These are phyloP conservation scores for Ogataea trehalophila DNA, from an alignment of 805 yeast genomes.

Conservation along the genomic window DNA sequence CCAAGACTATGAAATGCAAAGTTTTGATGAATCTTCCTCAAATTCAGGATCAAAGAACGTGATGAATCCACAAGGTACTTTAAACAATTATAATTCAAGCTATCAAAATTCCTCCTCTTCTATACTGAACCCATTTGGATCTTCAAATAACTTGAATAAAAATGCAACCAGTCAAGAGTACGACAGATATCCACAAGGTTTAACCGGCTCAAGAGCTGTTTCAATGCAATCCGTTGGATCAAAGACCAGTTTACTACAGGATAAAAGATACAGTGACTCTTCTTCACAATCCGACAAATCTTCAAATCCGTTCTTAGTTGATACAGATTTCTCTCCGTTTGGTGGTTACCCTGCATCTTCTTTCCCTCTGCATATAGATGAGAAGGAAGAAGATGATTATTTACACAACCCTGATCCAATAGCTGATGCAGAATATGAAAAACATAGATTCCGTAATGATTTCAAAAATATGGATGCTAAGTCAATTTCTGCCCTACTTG, in stretches of 20 bases:
- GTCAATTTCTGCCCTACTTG: conserved; percentile 58
- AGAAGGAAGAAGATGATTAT: conserved; percentile 92
- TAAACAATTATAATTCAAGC: conserved; percentile 18
- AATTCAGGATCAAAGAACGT: conserved; percentile 11
- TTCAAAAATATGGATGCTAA: conserved; percentile 60
- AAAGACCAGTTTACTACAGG: conserved; percentile 18
- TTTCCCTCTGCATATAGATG: conserved; percentile 87
- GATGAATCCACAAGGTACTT: not conserved
- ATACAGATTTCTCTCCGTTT: conserved; percentile 78
- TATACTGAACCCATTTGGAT: conserved; percentile 27
- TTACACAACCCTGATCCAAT: conserved; percentile 95
- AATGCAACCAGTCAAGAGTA: conserved; percentile 40
- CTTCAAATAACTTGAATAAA: conserved; percentile 19
- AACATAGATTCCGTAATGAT: conserved; percentile 59
- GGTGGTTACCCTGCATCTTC: conserved; percentile 95
- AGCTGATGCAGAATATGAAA: conserved; percentile 81
- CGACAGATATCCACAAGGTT: conserved; percentile 63
- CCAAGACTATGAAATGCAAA: conserved; percentile 28
- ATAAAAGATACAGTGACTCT: conserved; percentile 13
- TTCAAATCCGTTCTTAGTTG: conserved; percentile 40
- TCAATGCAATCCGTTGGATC: conserved; percentile 45
- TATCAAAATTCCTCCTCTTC: conserved; percentile 27
- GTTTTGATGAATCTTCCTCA: conserved; percentile 24
- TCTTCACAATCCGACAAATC: conserved; percentile 21
- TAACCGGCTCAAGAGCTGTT: conserved; percentile 51